phyloP scores from a whole-genome alignment of 495 filamentous ascomycete species.

The Pyrenula aspistea region DNA sequence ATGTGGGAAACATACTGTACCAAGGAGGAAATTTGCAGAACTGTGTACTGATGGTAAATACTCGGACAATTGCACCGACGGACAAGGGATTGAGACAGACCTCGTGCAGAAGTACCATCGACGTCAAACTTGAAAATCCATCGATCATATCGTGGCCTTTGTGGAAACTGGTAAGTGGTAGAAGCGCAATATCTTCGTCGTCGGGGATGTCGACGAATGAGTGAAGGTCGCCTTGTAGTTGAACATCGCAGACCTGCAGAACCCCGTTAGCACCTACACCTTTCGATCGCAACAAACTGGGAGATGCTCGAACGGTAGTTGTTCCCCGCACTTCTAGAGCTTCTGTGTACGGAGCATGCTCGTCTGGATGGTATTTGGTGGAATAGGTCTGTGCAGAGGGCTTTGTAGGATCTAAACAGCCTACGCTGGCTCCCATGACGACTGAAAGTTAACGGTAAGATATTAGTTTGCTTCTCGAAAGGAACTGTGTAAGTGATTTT shows the following conservation, averaged over 20 bases:
- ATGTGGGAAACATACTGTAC: not conserved
- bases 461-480: too few relatives aligned
- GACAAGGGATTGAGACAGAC: too few relatives aligned
- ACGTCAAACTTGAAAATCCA: not conserved
- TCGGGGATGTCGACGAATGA: not conserved
- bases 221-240: not conserved
- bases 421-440: not conserved
- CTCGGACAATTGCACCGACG: too few relatives aligned
- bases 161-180: not conserved
- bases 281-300: too few relatives aligned
- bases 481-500: too few relatives aligned
- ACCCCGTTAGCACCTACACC: too few relatives aligned
- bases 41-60: too few relatives aligned
- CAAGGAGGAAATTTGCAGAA: not conserved
- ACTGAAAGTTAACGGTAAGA: too few relatives aligned
- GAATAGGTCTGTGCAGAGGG: not conserved
- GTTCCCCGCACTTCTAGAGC: not conserved
- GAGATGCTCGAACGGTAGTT: too few relatives aligned
- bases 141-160: not conserved
- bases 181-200: not conserved
- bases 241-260: not conserved
- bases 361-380: not conserved
- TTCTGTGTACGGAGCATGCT: not conserved
- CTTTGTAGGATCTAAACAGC: not conserved
- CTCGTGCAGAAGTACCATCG: not conserved